These are phyloP conservation scores for Amphibolis antarctica DNA, from an alignment of 106 monocot genomes.

Conservation along the genomic window DNA sequence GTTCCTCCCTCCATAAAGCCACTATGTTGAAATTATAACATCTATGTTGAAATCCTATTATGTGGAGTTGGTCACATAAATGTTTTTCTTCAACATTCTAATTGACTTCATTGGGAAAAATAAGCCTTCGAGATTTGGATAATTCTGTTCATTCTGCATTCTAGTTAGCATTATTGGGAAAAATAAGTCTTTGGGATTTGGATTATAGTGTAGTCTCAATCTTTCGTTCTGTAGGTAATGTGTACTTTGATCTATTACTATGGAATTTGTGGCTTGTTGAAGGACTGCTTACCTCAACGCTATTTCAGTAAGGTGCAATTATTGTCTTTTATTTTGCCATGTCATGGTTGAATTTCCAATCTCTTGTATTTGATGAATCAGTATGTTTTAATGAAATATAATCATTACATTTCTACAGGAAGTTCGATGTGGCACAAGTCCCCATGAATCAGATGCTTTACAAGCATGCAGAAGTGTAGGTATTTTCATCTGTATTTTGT, in stretches of 20 bases:
- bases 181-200: background rate
- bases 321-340: background rate
- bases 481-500: background rate
- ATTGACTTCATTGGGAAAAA: too few relatives aligned
- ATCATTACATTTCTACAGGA: constrained; percentile 23
- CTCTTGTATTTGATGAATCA: background rate
- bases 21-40: too few relatives aligned
- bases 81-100: too few relatives aligned
- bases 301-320: constrained; percentile 68
- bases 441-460: constrained; percentile 55
- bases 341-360: background rate
- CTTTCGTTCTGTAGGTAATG: constrained; percentile 39
- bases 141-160: background rate
- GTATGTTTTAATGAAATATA: background rate
- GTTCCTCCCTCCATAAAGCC: constrained; percentile 5
- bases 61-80: too few relatives aligned
- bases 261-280: constrained; percentile 66
- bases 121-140: background rate
- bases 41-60: too few relatives aligned
- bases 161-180: background rate
- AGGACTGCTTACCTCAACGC: constrained; percentile 55
- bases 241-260: constrained; percentile 70
- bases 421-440: constrained; percentile 33
- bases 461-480: constrained; percentile 71
- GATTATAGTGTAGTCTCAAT: background rate